phyloP scores from a whole-genome alignment of 768 basidiomycete genomes.

The Macrolepiota dolichaula region DNA sequence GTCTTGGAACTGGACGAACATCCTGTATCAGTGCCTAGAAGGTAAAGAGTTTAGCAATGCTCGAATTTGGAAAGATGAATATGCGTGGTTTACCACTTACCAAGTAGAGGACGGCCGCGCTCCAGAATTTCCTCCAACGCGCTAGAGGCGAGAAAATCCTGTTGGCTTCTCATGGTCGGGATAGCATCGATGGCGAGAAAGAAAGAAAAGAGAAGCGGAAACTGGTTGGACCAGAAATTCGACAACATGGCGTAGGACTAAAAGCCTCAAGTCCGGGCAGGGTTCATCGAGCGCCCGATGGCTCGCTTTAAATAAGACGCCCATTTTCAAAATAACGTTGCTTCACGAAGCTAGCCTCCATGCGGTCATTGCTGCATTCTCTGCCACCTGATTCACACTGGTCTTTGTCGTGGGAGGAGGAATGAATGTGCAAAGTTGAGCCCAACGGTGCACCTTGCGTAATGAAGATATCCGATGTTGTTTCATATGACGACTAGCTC shows the following conservation, averaged over 20 bases:
- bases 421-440: neutral
- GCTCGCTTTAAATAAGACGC: neutral
- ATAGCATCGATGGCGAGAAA: neutral
- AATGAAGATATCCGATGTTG: no score
- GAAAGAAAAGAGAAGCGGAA: neutral
- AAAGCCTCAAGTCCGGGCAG: neutral
- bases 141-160: neutral
- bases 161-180: neutral
- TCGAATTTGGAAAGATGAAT: neutral
- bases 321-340: neutral
- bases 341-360: neutral
- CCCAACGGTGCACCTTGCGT: neutral
- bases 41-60: neutral
- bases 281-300: neutral
- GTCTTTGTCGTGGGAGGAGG: neutral
- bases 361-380: neutral
- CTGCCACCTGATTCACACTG: neutral
- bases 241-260: neutral
- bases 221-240: neutral
- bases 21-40: slow-evolving; percentile 30
- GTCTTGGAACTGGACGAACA: slow-evolving; percentile 30
- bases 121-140: slow-evolving; percentile 5
- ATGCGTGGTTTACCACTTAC: neutral
- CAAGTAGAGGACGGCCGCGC: slow-evolving; percentile 6
- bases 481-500: no score